Percentiles rank a stretch among this genome's conserved stretches.
phyloP scores from a whole-genome alignment of 83 land plant genomes.

The Picea mariana region DNA sequence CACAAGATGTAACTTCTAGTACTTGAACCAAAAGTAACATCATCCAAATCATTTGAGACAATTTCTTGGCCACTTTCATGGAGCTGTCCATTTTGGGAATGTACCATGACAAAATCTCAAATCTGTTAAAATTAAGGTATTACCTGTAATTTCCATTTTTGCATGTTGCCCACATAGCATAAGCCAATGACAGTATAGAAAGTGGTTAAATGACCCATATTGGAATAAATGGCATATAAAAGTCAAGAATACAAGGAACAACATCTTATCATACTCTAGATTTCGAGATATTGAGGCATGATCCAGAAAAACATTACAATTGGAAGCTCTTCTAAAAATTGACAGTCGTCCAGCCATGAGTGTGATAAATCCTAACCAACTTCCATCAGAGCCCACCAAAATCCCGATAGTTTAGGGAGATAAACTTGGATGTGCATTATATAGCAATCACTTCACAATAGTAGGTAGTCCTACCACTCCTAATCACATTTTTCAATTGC shows the following conservation, averaged over 20 bases:
- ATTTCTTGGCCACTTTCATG: constrained; percentile 17
- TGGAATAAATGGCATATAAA: neutral
- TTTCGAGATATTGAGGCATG: constrained; percentile 41
- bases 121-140: constrained; percentile 15
- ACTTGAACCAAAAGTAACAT: constrained; percentile 29
- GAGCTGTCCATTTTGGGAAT: neutral
- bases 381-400: constrained; percentile 15
- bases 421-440: neutral
- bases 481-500: too few relatives aligned
- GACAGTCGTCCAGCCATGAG: constrained; percentile 4
- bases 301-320: constrained; percentile 27
- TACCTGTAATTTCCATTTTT: constrained; percentile 10
- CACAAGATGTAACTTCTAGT: constrained; percentile 26
- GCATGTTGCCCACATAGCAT: constrained; percentile 22
- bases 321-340: constrained; percentile 28
- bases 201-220: neutral
- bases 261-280: constrained; percentile 8
- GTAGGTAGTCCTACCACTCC: too few relatives aligned
- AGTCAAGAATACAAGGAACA: neutral
- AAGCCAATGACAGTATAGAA: neutral
- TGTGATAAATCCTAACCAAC: constrained; percentile 10
- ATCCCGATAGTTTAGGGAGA: neutral
- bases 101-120: constrained; percentile 31
- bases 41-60: constrained; percentile 20
- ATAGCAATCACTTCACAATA: too few relatives aligned